Conservation (phyloP, 2,329 filamentous ascomycete species). For the Fusarium temperatum region DNA sequence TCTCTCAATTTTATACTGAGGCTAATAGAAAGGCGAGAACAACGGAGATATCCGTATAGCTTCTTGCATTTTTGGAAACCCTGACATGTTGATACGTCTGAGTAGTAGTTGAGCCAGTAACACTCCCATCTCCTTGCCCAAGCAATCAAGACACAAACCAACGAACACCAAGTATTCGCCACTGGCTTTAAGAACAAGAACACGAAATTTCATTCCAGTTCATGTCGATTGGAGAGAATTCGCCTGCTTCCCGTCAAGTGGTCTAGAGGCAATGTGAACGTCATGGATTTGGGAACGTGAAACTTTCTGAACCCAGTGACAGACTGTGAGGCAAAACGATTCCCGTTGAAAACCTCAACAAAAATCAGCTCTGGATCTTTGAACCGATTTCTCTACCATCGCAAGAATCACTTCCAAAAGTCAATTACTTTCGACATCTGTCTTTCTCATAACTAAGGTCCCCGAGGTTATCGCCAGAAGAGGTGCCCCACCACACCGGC, state of each 20-base stretch:
- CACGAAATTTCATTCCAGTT: not conserved
- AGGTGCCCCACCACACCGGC: conserved; percentile 29
- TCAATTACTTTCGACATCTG: not conserved
- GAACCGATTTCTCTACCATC: not conserved
- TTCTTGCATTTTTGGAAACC: not conserved
- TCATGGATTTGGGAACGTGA: conserved; percentile 9
- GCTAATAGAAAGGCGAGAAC: not conserved
- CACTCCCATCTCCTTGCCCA: not conserved
- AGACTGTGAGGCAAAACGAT: not conserved
- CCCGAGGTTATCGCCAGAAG: conserved; percentile 19
- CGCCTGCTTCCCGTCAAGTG: not conserved
- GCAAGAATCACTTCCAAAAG: not conserved
- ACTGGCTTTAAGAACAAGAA: not conserved
- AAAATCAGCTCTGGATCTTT: no score
- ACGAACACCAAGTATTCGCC: not conserved
- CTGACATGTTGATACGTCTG: not conserved
- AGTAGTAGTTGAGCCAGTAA: not conserved
- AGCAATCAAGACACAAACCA: not conserved
- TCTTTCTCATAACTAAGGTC: not conserved
- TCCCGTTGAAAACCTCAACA: not conserved
- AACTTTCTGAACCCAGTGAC: not conserved
- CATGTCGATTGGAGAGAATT: not conserved
- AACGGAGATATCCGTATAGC: not conserved
- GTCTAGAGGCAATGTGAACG: conserved; percentile 12
- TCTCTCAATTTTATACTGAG: not conserved